Conservation (phyloP, 2,329 filamentous ascomycete species). For the Cyclaneusma minus region DNA sequence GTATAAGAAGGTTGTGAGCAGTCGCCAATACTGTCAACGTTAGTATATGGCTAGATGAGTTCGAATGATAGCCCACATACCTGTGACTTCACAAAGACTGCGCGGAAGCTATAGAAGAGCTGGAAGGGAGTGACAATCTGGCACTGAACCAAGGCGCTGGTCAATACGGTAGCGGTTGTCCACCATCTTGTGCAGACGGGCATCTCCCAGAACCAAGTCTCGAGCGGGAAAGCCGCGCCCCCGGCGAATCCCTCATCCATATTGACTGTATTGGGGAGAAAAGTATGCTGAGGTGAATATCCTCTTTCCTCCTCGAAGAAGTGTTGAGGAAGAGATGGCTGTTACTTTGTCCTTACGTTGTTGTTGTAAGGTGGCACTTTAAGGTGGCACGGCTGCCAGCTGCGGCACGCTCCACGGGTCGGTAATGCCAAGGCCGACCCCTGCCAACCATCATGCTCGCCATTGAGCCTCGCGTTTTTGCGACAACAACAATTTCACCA, state of each 20-base stretch:
- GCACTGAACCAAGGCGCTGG: slow-evolving; percentile 82
- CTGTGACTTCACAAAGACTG: slow-evolving; percentile 85
- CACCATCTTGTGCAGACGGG: slow-evolving; percentile 91
- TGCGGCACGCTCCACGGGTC: too few relatives aligned
- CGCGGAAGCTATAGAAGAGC: slow-evolving; percentile 89
- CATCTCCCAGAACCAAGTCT: slow-evolving; percentile 99
- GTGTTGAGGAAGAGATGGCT: too few relatives aligned
- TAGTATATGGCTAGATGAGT: not conserved
- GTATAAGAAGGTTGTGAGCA: slow-evolving; percentile 94
- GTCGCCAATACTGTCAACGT: slow-evolving; percentile 68
- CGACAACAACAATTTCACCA: too few relatives aligned
- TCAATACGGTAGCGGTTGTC: slow-evolving; percentile 83
- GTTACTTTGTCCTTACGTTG: too few relatives aligned
- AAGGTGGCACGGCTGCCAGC: too few relatives aligned
- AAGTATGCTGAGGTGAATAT: too few relatives aligned
- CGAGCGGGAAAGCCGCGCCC: slow-evolving; percentile 59
- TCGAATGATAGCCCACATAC: slow-evolving; percentile 38
- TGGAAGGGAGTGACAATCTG: slow-evolving; percentile 86
- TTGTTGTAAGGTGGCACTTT: too few relatives aligned
- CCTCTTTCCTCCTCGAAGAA: too few relatives aligned
- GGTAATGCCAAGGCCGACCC: too few relatives aligned
- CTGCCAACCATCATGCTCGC: too few relatives aligned
- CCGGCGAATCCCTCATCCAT: slow-evolving; percentile 23
- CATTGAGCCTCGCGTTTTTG: too few relatives aligned
- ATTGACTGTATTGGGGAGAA: not conserved